phyloP scores from a whole-genome alignment of 352 stramenopile genomes.

The Pseudoperonospora humuli region DNA sequence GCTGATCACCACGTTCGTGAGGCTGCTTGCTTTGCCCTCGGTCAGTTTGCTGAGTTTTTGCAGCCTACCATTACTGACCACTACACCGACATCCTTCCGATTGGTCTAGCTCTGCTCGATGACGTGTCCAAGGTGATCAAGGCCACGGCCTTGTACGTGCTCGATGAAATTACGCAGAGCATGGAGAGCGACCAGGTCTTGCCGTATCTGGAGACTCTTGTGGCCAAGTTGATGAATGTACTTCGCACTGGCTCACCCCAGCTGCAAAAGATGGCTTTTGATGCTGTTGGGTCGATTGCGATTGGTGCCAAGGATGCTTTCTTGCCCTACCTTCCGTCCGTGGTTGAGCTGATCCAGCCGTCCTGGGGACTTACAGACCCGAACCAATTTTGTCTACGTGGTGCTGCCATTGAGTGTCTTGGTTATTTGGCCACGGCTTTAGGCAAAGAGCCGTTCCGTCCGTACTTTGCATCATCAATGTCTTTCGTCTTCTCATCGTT shows the following conservation, averaged over 20 bases:
- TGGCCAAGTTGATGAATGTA: slow-evolving; percentile 93
- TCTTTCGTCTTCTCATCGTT: slow-evolving; percentile 92
- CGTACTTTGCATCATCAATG: slow-evolving; percentile 93
- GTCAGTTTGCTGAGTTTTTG: slow-evolving; percentile 97
- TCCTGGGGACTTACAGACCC: slow-evolving; percentile 91
- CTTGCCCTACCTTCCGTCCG: slow-evolving; percentile 90
- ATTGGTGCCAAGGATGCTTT: slow-evolving; percentile 96
- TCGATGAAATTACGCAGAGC: slow-evolving; percentile 98
- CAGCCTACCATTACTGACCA: slow-evolving; percentile 95
- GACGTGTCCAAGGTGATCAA: slow-evolving; percentile 91
- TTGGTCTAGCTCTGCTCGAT: slow-evolving; percentile 93
- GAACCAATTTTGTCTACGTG: slow-evolving; percentile 90
- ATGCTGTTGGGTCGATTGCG: slow-evolving; percentile 93
- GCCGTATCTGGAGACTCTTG: slow-evolving; percentile 92
- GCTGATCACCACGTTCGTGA: slow-evolving; percentile 91
- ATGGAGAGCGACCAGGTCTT: slow-evolving; percentile 93
- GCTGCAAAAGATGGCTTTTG: slow-evolving; percentile 96
- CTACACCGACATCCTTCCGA: slow-evolving; percentile 93
- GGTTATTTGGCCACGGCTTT: slow-evolving; percentile 96
- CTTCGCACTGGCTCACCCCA: slow-evolving; percentile 88
- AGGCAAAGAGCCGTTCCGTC: slow-evolving; percentile 91
- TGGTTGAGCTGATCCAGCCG: slow-evolving; percentile 77
- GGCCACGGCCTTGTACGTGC: slow-evolving; percentile 94
- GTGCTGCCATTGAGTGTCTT: slow-evolving; percentile 95
- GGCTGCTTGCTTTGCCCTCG: slow-evolving; percentile 96